Evolutionary conservation across 2,329 filamentous ascomycete species (phyloP), one percentile per base, ranked within the genome.

Genomic region (Fusarium redolens): DNA sequence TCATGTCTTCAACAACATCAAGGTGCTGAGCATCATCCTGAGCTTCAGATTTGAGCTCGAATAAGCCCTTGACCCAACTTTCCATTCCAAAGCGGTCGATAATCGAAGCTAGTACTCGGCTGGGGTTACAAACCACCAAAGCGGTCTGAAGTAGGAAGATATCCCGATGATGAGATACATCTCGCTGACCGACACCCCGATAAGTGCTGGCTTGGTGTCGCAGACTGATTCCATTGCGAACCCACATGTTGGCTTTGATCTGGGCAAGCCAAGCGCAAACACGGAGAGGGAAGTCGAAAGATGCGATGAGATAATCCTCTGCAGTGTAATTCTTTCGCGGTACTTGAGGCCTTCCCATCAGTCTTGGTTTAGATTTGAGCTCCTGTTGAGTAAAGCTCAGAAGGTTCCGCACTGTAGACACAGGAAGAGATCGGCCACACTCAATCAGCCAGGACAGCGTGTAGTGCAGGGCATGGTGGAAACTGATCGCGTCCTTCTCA

Each of bases 231-330:
- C 96, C 96, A 79, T 99, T 99, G 62, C 96, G 91, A 71, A 99
- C 96, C 96, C 97, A 99, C 91, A 98, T 97, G 57, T 95, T 94
- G 22, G 96, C 95, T 81, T 97, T 97, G 91, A 99, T 98, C 84
- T 99, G 97, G 10, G 96, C 93, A 37, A 99, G 86, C 96, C 96
- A 99, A 25, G 94, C 95, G 80, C 95, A 98, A 1, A 98, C 95
- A 58, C 97, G 90, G 7, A 99, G 86, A 1, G 97, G 96, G 77
- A 94, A 97, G 81, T 99, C 96, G 78, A 99, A 97, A 57, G 95
- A 90, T 4, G 93, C 92, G 80, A 97, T 91, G 28, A 97, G 85
- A 77, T 95, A 92, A 79, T 97, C 94, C 76, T 97, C 93, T 0
- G 92, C 84, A 0, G 85, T 85, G 71, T 89, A 88, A 20, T 90